Percentiles rank a stretch among this genome's conserved stretches.
Evolutionary conservation across 1,284 basidiomycete species (phyloP).

Genomic region (Rhizoctonia solani): DNA sequence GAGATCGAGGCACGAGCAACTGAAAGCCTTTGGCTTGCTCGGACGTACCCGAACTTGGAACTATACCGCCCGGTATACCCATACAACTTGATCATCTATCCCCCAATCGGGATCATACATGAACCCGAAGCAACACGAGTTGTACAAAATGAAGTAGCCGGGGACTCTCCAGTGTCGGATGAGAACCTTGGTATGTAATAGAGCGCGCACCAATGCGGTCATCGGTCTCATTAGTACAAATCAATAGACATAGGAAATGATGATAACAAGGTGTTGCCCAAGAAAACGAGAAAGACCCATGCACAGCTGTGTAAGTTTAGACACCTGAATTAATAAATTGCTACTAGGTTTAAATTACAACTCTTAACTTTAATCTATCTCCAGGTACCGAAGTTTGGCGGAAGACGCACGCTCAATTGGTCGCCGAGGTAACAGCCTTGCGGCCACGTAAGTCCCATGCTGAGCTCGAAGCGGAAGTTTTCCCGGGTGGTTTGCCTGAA

Average conservation of each 20-base stretch:
- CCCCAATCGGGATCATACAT: not conserved
- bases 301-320: slow-evolving; percentile 24
- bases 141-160: not conserved
- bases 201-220: not conserved
- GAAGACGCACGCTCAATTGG: slow-evolving; percentile 23
- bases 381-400: slow-evolving; percentile 21
- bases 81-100: slow-evolving; percentile 31
- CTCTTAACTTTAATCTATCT: not conserved
- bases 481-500: slow-evolving; percentile 40
- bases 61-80: slow-evolving; percentile 34
- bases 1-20: not conserved
- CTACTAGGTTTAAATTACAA: not conserved
- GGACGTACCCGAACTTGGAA: slow-evolving; percentile 28
- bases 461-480: slow-evolving; percentile 48
- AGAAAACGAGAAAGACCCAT: slow-evolving; percentile 15
- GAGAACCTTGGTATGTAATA: slow-evolving; percentile 17
- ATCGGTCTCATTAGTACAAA: slow-evolving; percentile 14
- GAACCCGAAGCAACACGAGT: not conserved
- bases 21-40: slow-evolving; percentile 9
- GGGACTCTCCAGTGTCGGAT: not conserved
- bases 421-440: slow-evolving; percentile 12
- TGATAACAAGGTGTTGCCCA: not conserved
- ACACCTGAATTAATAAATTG: not conserved
- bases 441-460: slow-evolving; percentile 40
- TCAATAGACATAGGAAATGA: not conserved